These are phyloP conservation scores for Amanita rubescens DNA, from an alignment of 768 basidiomycete genomes.

Conservation along the genomic window DNA sequence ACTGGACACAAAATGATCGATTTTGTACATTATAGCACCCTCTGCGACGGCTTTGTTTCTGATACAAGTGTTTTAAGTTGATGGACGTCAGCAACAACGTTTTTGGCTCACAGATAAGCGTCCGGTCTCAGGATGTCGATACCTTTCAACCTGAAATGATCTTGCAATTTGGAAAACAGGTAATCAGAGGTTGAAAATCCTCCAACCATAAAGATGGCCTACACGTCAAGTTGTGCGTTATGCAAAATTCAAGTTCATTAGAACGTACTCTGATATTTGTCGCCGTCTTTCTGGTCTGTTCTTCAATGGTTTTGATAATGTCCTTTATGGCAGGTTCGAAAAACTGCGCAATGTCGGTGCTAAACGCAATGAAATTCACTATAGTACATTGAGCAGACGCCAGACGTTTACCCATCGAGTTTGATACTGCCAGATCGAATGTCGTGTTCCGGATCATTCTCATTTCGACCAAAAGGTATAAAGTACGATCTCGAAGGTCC, in stretches of 20 bases:
- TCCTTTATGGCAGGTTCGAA: constrained; percentile 2
- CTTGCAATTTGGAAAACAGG: constrained; percentile 34
- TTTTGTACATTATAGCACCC: constrained; percentile 17
- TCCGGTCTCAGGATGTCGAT: constrained; percentile 36
- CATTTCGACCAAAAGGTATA: constrained; percentile 38
- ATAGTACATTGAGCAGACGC: neutral
- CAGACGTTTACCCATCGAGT: neutral
- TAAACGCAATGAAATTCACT: neutral
- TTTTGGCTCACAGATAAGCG: constrained; percentile 33
- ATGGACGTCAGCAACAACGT: neutral
- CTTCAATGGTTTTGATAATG: neutral
- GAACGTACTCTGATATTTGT: neutral
- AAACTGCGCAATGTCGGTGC: neutral
- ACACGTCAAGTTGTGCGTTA: neutral
- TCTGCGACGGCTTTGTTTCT: constrained; percentile 22
- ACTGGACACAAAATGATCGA: constrained; percentile 14
- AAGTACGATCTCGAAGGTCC: constrained; percentile 27
- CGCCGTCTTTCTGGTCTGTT: neutral
- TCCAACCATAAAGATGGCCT: constrained; percentile 43
- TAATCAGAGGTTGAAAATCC: constrained; percentile 46
- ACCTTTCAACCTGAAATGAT: constrained; percentile 23
- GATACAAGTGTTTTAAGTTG: neutral
- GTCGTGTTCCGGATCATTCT: constrained; percentile 30
- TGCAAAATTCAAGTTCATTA: neutral
- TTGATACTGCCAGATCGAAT: constrained; percentile 36